These are phyloP conservation scores for Syncephalastrum racemosum DNA, from an alignment of 371 early-diverging fungal species.

Conservation along the genomic window DNA sequence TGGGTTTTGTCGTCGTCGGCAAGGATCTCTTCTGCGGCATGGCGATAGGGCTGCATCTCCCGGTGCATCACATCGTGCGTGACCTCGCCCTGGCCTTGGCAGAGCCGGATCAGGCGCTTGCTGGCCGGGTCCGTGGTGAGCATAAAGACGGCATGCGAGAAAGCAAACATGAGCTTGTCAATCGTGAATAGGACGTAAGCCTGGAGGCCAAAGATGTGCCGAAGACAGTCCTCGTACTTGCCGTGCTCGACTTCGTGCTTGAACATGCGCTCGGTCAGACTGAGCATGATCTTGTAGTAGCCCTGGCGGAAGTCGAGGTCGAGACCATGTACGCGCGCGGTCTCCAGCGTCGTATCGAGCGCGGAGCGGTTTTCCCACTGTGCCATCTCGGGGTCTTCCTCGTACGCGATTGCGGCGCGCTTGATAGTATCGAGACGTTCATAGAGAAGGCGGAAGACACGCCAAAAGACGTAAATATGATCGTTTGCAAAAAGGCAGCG, in stretches of 20 bases:
- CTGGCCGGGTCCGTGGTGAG: conserved; percentile 6
- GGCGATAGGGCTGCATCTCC: conserved; percentile 52
- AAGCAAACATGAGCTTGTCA: conserved; percentile 67
- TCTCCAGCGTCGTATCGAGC: conserved; percentile 42
- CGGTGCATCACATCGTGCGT: neutral
- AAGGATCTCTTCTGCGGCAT: conserved; percentile 69
- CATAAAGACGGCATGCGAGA: conserved; percentile 65
- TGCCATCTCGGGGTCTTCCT: conserved; percentile 43
- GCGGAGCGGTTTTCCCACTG: conserved; percentile 30
- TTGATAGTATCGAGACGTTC: conserved; percentile 79
- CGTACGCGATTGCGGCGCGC: conserved; percentile 58
- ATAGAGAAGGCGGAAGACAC: conserved; percentile 55
- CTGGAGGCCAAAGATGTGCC: conserved; percentile 83
- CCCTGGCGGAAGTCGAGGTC: conserved; percentile 58
- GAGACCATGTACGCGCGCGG: neutral
- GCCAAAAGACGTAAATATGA: neutral
- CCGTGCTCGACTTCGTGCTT: conserved; percentile 76
- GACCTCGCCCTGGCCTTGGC: neutral
- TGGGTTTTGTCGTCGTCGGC: conserved; percentile 59
- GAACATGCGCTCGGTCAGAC: conserved; percentile 69
- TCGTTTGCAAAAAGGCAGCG: conserved; percentile 11
- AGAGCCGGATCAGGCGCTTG: conserved; percentile 2
- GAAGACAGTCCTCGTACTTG: conserved; percentile 87
- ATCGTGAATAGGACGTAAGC: conserved; percentile 85
- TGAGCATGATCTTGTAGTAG: conserved; percentile 74